Conservation (phyloP, 2,329 filamentous ascomycete species). For the Pseudophaeomoniella oleicola region DNA sequence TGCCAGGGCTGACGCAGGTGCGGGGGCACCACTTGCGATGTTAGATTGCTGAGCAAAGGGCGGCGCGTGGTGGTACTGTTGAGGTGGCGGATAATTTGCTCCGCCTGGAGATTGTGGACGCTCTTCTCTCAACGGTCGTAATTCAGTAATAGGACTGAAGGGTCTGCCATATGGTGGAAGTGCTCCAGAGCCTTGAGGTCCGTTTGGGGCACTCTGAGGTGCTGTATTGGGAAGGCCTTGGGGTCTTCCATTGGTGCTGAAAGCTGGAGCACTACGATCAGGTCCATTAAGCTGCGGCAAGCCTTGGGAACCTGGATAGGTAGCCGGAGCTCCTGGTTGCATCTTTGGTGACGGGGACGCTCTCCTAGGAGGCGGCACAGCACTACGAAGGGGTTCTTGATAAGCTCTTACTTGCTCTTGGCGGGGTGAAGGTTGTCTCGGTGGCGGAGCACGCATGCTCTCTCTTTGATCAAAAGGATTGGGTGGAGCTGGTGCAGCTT, state of each 20-base stretch:
- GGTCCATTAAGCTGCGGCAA: slow-evolving; percentile 36
- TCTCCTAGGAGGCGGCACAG: slow-evolving; percentile 35
- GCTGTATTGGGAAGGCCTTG: slow-evolving; percentile 29
- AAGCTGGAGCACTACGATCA: slow-evolving; percentile 23
- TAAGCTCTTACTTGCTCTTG: slow-evolving; percentile 58
- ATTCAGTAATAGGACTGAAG: slow-evolving; percentile 69
- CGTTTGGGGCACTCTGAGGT: slow-evolving; percentile 37
- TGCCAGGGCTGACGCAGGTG: slow-evolving; percentile 49
- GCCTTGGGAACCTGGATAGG: slow-evolving; percentile 32
- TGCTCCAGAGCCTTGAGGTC: slow-evolving; percentile 40
- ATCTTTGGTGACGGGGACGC: slow-evolving; percentile 47
- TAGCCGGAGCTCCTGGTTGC: slow-evolving; percentile 35
- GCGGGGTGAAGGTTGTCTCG: slow-evolving; percentile 62
- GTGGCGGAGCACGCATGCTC: slow-evolving; percentile 51
- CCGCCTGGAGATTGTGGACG: slow-evolving; percentile 84
- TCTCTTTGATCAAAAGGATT: slow-evolving; percentile 77
- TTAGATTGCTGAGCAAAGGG: slow-evolving; percentile 67
- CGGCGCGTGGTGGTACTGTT: slow-evolving; percentile 74
- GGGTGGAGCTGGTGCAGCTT: slow-evolving; percentile 39
- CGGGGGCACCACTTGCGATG: slow-evolving; percentile 55
- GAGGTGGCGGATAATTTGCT: slow-evolving; percentile 67
- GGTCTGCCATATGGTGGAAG: slow-evolving; percentile 61
- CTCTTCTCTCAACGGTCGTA: slow-evolving; percentile 68
- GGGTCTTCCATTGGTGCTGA: slow-evolving; percentile 24
- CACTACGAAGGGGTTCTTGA: slow-evolving; percentile 44